Evolutionary conservation across 495 filamentous ascomycete genomes (phyloP).

Genomic region (Chaetomium tenue): DNA sequence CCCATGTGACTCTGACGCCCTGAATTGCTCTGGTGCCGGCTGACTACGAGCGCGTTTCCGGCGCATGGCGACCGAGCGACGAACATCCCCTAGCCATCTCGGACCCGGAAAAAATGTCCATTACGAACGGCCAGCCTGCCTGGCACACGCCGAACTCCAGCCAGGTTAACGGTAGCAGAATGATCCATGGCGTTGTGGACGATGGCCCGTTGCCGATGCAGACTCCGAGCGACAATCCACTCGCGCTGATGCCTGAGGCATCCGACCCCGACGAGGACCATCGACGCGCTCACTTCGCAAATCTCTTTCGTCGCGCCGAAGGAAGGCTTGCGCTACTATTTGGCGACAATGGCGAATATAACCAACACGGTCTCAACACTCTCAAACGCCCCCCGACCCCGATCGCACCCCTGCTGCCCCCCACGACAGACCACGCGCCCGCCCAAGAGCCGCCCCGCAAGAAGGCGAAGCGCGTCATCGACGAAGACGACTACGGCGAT

Average conservation of each 20-base stretch:
- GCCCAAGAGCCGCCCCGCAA: conserved; percentile 50
- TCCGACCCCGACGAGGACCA: conserved; percentile 49
- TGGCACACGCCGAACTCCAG: conserved; percentile 44
- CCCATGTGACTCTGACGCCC: conserved; percentile 41
- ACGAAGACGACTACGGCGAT: conserved; percentile 80
- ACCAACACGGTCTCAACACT: conserved; percentile 40
- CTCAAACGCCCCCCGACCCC: conserved; percentile 38
- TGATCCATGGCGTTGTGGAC: conserved; percentile 33
- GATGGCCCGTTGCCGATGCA: conserved; percentile 41
- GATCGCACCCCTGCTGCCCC: conserved; percentile 38
- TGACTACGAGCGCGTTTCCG: conserved; percentile 46
- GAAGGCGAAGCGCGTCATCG: conserved; percentile 55
- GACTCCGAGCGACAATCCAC: conserved; percentile 39
- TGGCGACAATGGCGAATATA: conserved; percentile 71
- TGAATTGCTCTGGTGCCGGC: conserved; percentile 41
- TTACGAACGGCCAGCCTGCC: conserved; percentile 50
- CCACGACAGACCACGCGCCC: conserved; percentile 49
- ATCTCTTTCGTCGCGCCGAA: conserved; percentile 45
- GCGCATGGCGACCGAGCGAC: conserved; percentile 51
- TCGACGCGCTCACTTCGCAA: conserved; percentile 44
- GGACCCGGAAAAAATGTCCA: conserved; percentile 47
- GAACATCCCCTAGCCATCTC: conserved; percentile 35
- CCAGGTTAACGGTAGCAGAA: conserved; percentile 38
- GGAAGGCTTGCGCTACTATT: conserved; percentile 60
- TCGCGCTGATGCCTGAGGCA: conserved; percentile 52